Evolutionary conservation across 495 filamentous ascomycete genomes (phyloP).

Genomic region (Trichodelitschia bisporula): DNA sequence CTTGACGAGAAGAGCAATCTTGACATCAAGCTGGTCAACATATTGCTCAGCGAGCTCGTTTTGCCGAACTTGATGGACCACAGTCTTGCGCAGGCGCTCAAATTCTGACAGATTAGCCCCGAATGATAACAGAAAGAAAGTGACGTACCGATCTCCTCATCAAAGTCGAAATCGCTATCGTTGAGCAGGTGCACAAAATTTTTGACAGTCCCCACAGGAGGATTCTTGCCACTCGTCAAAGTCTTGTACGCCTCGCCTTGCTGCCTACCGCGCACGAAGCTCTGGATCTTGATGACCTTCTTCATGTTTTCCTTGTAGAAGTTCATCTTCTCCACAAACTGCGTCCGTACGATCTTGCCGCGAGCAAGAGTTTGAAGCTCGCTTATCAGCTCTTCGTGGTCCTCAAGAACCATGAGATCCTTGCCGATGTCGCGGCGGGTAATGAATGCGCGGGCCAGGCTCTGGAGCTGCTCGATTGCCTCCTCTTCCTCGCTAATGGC

Average conservation of each 20-base stretch:
- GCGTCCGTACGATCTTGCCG: slow-evolving; percentile 44
- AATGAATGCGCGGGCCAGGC: slow-evolving; percentile 51
- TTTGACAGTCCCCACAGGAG: slow-evolving; percentile 86
- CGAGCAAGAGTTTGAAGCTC: slow-evolving; percentile 54
- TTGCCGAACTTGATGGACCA: slow-evolving; percentile 89
- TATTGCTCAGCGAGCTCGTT: slow-evolving; percentile 96
- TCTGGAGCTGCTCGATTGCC: slow-evolving; percentile 43
- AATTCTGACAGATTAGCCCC: slow-evolving; percentile 35
- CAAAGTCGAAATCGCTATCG: slow-evolving; percentile 96
- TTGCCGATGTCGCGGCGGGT: slow-evolving; percentile 44
- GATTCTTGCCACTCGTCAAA: slow-evolving; percentile 87
- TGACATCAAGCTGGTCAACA: slow-evolving; percentile 94
- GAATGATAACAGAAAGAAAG: background rate
- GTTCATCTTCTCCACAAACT: slow-evolving; percentile 60
- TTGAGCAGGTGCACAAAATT: slow-evolving; percentile 95
- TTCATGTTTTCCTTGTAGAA: slow-evolving; percentile 95
- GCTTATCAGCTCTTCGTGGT: slow-evolving; percentile 46
- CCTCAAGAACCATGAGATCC: slow-evolving; percentile 49
- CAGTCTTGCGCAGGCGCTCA: slow-evolving; percentile 72
- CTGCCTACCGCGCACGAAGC: slow-evolving; percentile 75
- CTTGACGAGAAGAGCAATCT: slow-evolving; percentile 93
- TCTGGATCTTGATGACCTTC: slow-evolving; percentile 95
- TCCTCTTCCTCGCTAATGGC: slow-evolving; percentile 30
- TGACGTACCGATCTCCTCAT: slow-evolving; percentile 51
- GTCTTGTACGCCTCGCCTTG: slow-evolving; percentile 97